Percentiles rank a stretch among this genome's conserved stretches.
These are phyloP conservation scores for Hevea brasiliensis DNA, from an alignment of 345 rosid genomes.

Conservation along the genomic window DNA sequence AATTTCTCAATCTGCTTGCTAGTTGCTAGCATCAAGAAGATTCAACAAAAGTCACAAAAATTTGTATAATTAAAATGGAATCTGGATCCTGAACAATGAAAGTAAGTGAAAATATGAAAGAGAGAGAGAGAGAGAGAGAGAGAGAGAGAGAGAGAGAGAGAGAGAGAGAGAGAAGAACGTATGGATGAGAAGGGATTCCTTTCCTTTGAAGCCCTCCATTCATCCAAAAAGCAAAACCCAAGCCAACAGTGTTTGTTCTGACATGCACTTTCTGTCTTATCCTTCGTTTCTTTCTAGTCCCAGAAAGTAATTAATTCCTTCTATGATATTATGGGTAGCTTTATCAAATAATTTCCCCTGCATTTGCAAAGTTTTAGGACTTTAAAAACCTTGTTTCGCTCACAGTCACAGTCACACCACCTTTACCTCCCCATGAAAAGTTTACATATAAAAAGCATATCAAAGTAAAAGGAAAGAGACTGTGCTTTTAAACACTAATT, in stretches of 20 bases:
- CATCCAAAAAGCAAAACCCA: slow-evolving; percentile 36
- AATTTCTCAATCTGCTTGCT: slow-evolving; percentile 5
- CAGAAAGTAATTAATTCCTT: not conserved
- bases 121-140: slow-evolving; percentile 2
- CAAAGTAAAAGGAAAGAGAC: slow-evolving; percentile 10
- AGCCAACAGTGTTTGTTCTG: slow-evolving; percentile 30
- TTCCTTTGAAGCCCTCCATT: slow-evolving; percentile 32
- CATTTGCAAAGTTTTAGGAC: not conserved
- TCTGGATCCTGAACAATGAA: not conserved
- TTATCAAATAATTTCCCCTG: slow-evolving; percentile 2
- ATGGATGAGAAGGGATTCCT: slow-evolving; percentile 31
- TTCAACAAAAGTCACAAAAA: slow-evolving; percentile 20
- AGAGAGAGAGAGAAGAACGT: slow-evolving; percentile 19
- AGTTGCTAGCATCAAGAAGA: slow-evolving; percentile 30
- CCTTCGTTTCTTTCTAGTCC: slow-evolving; percentile 34
- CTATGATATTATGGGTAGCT: not conserved
- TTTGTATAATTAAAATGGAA: not conserved
- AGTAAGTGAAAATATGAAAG: not conserved
- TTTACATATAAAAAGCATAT: slow-evolving; percentile 26
- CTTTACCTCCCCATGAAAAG: slow-evolving; percentile 33
- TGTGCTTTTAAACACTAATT: slow-evolving; percentile 10
- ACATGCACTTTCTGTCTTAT: slow-evolving; percentile 59
- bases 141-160: not conserved
- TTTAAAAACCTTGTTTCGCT: slow-evolving; percentile 14
- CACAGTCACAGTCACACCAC: slow-evolving; percentile 22